These are phyloP conservation scores for Pythium rhizo-oryzae DNA, from an alignment of 352 stramenopile genomes.

Conservation along the genomic window DNA sequence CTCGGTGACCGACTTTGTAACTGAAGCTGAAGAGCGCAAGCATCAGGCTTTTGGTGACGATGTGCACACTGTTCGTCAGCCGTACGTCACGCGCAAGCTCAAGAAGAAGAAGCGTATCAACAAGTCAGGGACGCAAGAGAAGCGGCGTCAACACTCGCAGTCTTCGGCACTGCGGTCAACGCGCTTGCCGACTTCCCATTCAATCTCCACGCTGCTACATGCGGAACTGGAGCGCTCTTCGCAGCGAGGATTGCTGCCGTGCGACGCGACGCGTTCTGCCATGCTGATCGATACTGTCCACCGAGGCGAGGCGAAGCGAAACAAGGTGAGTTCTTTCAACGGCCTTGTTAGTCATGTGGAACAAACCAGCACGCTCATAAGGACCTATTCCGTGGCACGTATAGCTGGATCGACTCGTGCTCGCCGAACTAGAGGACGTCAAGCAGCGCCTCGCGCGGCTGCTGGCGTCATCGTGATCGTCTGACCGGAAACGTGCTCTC, in stretches of 20 bases:
- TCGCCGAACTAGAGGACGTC: slow-evolving; percentile 65
- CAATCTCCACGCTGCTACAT: slow-evolving; percentile 27
- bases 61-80: not conserved
- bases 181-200: slow-evolving; percentile 15
- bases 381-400: not conserved
- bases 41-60: slow-evolving; percentile 8
- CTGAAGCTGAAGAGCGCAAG: slow-evolving; percentile 40
- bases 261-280: slow-evolving; percentile 29
- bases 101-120: slow-evolving; percentile 2
- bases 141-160: slow-evolving; percentile 1
- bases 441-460: slow-evolving; percentile 66
- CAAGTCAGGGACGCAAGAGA: not conserved
- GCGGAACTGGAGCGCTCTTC: slow-evolving; percentile 19
- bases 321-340: slow-evolving; percentile 42
- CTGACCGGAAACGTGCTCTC: not conserved
- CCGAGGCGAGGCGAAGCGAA: slow-evolving; percentile 56
- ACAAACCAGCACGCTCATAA: not conserved
- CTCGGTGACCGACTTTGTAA: slow-evolving; percentile 33
- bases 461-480: slow-evolving; percentile 25
- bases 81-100: not conserved
- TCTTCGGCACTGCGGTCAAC: slow-evolving; percentile 15
- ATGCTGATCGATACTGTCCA: slow-evolving; percentile 50
- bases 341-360: not conserved
- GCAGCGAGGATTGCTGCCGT: not conserved
- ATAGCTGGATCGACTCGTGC: slow-evolving; percentile 59